phyloP scores from a whole-genome alignment of 768 basidiomycete genomes.

The Hericium coralloides region DNA sequence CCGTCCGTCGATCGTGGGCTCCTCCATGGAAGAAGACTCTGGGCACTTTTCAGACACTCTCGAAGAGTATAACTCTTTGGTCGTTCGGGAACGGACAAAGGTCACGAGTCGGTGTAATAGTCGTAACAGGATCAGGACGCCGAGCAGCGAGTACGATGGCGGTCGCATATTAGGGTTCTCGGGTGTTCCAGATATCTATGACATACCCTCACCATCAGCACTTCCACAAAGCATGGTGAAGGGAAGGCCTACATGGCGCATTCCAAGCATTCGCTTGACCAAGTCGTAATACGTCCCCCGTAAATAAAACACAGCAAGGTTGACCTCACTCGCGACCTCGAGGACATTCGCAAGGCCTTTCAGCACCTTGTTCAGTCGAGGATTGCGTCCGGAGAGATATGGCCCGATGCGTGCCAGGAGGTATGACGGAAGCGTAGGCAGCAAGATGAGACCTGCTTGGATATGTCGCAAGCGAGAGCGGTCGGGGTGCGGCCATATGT shows the following conservation, averaged over 20 bases:
- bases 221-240: background rate
- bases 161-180: conserved; percentile 63
- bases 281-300: conserved; percentile 74
- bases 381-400: conserved; percentile 25
- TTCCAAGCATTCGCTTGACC: conserved; percentile 53
- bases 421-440: conserved; percentile 60
- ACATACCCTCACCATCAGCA: background rate
- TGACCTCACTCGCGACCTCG: conserved; percentile 57
- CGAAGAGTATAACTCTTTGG: conserved; percentile 16
- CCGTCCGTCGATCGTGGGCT: conserved; percentile 48
- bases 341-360: conserved; percentile 38
- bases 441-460: conserved; percentile 50
- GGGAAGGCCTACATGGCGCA: conserved; percentile 48
- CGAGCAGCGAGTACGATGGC: conserved; percentile 83
- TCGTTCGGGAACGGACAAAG: conserved; percentile 30
- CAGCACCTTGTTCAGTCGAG: conserved; percentile 24
- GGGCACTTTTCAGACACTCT: conserved; percentile 24
- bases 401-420: conserved; percentile 41
- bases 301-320: conserved; percentile 76
- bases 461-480: conserved; percentile 36
- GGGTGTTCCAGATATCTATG: conserved; percentile 64
- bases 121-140: conserved; percentile 58
- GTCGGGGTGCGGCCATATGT: conserved; percentile 49
- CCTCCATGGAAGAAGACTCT: conserved; percentile 23
- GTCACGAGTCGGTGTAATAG: conserved; percentile 52